Conservation (phyloP, 2,329 filamentous ascomycete species). For the Xylaria sp. region DNA sequence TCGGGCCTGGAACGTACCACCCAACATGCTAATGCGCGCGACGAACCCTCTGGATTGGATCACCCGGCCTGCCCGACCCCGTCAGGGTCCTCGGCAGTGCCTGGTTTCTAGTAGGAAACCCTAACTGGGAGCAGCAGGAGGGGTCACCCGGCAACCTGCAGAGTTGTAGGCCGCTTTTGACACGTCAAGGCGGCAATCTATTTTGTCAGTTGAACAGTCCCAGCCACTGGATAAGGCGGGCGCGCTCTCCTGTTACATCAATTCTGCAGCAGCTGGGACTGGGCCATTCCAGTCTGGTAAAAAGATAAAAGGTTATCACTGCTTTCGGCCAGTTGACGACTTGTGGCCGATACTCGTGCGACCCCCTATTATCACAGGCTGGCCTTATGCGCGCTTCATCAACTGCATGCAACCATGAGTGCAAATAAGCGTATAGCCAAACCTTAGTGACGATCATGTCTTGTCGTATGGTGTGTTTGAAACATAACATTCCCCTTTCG, state of each 20-base stretch:
- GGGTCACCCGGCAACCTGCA: conserved; percentile 34
- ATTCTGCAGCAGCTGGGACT: conserved; percentile 27
- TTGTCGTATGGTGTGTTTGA: conserved; percentile 26
- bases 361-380: conserved; percentile 19
- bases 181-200: conserved; percentile 33
- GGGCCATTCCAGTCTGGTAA: conserved; percentile 27
- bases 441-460: conserved; percentile 15
- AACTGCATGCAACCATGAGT: conserved; percentile 31
- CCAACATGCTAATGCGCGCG: conserved; percentile 22
- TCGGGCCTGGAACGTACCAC: conserved; percentile 17
- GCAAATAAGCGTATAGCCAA: conserved; percentile 19
- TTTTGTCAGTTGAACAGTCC: conserved; percentile 31
- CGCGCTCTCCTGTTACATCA: conserved; percentile 28
- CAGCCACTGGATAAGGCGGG: conserved; percentile 37
- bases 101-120: conserved; percentile 26
- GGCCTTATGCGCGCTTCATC: conserved; percentile 28
- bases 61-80: conserved; percentile 23
- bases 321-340: conserved; percentile 3
- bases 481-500: conserved; percentile 37
- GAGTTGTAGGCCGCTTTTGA: conserved; percentile 14
- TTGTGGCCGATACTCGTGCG: conserved; percentile 13
- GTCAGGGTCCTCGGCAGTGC: conserved; percentile 30
- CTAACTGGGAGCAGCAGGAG: conserved; percentile 21
- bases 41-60: conserved; percentile 20
- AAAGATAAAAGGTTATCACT: conserved; percentile 13